Evolutionary conservation across 2,329 filamentous ascomycete genomes (phyloP).

Genomic region (Fusarium poae): DNA sequence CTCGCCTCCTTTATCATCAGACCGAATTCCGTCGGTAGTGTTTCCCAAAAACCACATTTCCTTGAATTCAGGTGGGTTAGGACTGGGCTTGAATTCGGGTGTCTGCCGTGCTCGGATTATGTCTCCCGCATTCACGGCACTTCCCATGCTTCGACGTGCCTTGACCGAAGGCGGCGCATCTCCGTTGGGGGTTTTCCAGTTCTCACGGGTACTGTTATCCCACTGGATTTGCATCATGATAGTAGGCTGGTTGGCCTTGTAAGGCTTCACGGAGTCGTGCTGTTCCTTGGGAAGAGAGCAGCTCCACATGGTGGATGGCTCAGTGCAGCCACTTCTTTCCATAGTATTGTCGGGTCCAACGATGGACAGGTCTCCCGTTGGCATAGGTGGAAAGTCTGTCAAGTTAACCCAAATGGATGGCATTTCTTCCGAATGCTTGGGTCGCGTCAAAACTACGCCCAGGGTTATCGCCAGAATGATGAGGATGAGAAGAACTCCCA

Average conservation of each 20-base stretch:
- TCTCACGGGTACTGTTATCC: conserved; percentile 69
- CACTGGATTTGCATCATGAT: conserved; percentile 84
- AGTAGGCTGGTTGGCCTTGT: conserved; percentile 76
- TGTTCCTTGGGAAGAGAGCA: conserved; percentile 86
- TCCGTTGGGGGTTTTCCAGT: conserved; percentile 63
- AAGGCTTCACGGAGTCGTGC: conserved; percentile 73
- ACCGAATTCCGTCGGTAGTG: conserved; percentile 80
- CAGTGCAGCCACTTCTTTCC: conserved; percentile 76
- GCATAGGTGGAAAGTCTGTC: conserved; percentile 87
- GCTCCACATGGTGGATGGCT: conserved; percentile 83
- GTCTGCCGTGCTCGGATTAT: conserved; percentile 39
- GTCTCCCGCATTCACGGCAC: conserved; percentile 44
- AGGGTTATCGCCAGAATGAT: conserved; percentile 71
- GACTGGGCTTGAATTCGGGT: conserved; percentile 62
- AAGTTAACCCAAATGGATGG: conserved; percentile 82
- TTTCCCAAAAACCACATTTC: conserved; percentile 88
- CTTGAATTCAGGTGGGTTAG: conserved; percentile 69
- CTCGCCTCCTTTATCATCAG: conserved; percentile 81
- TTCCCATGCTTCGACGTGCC: conserved; percentile 46
- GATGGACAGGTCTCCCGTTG: conserved; percentile 84
- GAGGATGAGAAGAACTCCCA: conserved; percentile 64
- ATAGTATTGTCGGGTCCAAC: conserved; percentile 76
- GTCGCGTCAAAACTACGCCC: conserved; percentile 65
- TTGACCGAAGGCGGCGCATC: conserved; percentile 52
- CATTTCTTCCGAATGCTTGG: conserved; percentile 40